These are phyloP conservation scores for Selaginella tamariscina DNA, from an alignment of 75 land plant genomes.

Conservation along the genomic window DNA sequence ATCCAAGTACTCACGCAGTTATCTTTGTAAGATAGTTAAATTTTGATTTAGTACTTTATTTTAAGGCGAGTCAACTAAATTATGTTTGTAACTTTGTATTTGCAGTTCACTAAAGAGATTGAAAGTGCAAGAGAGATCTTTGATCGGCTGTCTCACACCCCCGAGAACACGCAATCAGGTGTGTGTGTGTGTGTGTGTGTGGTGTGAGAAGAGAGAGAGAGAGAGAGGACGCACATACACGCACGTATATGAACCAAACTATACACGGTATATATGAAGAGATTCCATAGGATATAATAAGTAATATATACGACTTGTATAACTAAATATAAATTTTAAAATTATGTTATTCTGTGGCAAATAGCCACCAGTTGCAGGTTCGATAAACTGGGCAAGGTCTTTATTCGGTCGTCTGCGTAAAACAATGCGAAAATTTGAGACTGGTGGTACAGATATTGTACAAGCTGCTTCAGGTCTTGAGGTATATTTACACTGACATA, in stretches of 20 bases:
- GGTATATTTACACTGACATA: slow-evolving; percentile 12
- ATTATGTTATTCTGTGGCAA: too few species aligned
- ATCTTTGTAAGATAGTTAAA: neutral
- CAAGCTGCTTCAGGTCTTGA: slow-evolving; percentile 23
- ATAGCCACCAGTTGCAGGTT: slow-evolving; percentile 32
- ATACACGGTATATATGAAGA: too few species aligned
- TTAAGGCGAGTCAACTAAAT: too few species aligned
- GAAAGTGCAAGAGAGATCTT: slow-evolving; percentile 25
- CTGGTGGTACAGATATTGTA: slow-evolving; percentile 19
- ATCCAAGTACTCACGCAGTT: slow-evolving; percentile 17
- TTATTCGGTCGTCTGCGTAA: slow-evolving; percentile 22
- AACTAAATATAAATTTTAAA: too few species aligned
- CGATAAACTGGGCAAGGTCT: slow-evolving; percentile 33
- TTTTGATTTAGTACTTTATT: neutral
- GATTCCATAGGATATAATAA: too few species aligned
- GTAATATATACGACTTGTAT: too few species aligned
- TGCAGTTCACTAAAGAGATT: slow-evolving; percentile 28
- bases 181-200: neutral
- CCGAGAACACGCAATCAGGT: slow-evolving; percentile 28
- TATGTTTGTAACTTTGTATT: neutral
- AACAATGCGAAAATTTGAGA: slow-evolving; percentile 25
- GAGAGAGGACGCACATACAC: too few species aligned
- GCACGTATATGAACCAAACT: too few species aligned
- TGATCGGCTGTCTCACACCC: slow-evolving; percentile 14
- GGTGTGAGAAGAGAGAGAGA: too few species aligned